Evolutionary conservation across 1,284 basidiomycete species (phyloP).

Genomic region (Ustilago hordei): DNA sequence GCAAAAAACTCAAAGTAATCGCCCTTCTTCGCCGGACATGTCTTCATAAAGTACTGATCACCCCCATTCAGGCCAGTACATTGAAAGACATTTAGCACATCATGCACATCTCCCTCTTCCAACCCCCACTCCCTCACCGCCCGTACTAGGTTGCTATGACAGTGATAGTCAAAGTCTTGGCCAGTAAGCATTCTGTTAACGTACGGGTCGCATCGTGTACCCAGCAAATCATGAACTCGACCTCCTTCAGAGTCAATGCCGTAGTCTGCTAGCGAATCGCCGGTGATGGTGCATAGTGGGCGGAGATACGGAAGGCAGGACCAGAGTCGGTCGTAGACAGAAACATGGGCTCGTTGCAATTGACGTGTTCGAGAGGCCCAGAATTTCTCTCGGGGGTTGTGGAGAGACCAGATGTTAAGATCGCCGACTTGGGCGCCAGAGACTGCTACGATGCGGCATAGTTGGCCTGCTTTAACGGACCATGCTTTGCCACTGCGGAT

Average conservation of each 20-base stretch:
- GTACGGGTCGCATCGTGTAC: constrained; percentile 38
- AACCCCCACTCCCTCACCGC: constrained; percentile 28
- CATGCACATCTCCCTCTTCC: constrained; percentile 33
- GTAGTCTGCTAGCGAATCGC: constrained; percentile 23
- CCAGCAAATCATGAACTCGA: constrained; percentile 32
- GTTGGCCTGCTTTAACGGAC: constrained; percentile 21
- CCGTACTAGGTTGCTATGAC: constrained; percentile 29
- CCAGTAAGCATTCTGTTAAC: constrained; percentile 37
- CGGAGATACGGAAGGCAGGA: constrained; percentile 36
- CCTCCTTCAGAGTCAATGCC: constrained; percentile 33
- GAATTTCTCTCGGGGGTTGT: constrained; percentile 36
- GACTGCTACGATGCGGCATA: constrained; percentile 21
- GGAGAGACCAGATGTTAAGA: constrained; percentile 31
- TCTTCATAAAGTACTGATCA: constrained; percentile 48
- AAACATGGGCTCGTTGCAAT: constrained; percentile 38
- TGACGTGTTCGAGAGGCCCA: constrained; percentile 41
- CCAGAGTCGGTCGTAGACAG: constrained; percentile 39
- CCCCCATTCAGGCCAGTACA: constrained; percentile 34
- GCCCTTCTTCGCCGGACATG: constrained; percentile 34
- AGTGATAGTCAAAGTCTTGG: constrained; percentile 41
- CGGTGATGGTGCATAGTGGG: constrained; percentile 40
- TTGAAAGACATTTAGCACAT: constrained; percentile 42
- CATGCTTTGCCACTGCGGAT: constrained; percentile 31
- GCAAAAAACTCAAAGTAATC: constrained; percentile 41
- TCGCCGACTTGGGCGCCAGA: constrained; percentile 26